phyloP scores from a whole-genome alignment of 495 filamentous ascomycete species.

The Letharia columbiana region DNA sequence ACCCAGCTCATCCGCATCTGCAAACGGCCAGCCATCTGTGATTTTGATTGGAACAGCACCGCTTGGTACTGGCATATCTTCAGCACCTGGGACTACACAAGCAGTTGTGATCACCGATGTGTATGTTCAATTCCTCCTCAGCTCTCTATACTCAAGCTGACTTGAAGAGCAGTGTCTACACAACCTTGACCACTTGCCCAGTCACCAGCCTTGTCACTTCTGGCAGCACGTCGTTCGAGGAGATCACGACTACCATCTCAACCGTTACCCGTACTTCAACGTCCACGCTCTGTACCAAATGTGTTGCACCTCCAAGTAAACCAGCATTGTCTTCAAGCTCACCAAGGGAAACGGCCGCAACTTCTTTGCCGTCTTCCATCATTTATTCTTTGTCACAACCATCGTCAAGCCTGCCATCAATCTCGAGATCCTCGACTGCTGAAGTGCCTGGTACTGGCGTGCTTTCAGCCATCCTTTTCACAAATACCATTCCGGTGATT shows the following conservation, averaged over 20 bases:
- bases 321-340: background rate
- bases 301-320: constrained; percentile 21
- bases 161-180: constrained; percentile 9
- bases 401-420: background rate
- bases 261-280: constrained; percentile 21
- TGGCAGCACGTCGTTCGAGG: constrained; percentile 14
- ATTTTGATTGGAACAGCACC: background rate
- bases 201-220: constrained; percentile 22
- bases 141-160: background rate
- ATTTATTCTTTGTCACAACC: background rate
- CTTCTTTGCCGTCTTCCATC: background rate
- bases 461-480: background rate
- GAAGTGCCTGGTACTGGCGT: background rate
- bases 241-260: constrained; percentile 20
- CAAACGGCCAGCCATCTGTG: constrained; percentile 2
- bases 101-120: constrained; percentile 12
- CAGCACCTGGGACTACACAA: constrained; percentile 6
- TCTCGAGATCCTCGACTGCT: background rate
- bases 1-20: constrained; percentile 7
- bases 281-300: constrained; percentile 22
- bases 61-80: constrained; percentile 5
- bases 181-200: constrained; percentile 23
- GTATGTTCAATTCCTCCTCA: background rate
- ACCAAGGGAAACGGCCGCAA: background rate
- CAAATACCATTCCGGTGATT: background rate